Evolutionary conservation across 1,284 basidiomycete species (phyloP), one percentile per base, ranked within the genome.

Genomic region (Ustilago crameri): DNA sequence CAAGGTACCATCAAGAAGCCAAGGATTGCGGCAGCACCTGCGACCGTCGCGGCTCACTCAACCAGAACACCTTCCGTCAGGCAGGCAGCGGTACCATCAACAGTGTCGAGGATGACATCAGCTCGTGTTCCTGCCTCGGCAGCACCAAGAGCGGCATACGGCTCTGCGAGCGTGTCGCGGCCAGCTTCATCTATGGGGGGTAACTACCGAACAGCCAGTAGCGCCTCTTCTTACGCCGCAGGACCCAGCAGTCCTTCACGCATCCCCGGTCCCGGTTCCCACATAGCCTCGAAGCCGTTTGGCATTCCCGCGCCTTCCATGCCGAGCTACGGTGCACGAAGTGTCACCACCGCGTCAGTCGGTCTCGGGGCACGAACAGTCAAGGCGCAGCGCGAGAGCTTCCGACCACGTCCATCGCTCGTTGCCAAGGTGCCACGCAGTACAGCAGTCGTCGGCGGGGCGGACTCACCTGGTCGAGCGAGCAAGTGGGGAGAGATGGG

Each of bases 401-500:
- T 72, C 30, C 63, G 69, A 41, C 69, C 69, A 10, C 58, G 69
- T 9, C 69, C 69, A 1, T 72, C 69, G 26, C 53, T 71, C 5
- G 68, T 71, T 15, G 68, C 68, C 18, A 71, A 71, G 32, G 57
- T 71, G 8, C 41, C 52, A 9, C 50, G 51, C 40, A 65, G 48
- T 22, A 51, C 56, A 15, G 58, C 45, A 3, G 51, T 71, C 0
- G 62, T 71, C 7, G 68, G 68, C 17, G 53, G 61, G 15, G 24
- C 44, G 1, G 20, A 48, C 24, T 72, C 69, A 8, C 70, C 70
- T 7, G 70, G 70, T 18, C 44, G 70, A 37, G 64, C 64, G 9
- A 73, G 70, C 45, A 73, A 73, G 54, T 73, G 70, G 70, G 70
- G 70, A 0, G 70, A 68, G 22, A 73, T 73, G 70, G 70, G 70